Percentiles rank a stretch among this genome's conserved stretches.
phyloP scores from a whole-genome alignment of 2,329 filamentous ascomycete species.

The Alternaria tenuissima region DNA sequence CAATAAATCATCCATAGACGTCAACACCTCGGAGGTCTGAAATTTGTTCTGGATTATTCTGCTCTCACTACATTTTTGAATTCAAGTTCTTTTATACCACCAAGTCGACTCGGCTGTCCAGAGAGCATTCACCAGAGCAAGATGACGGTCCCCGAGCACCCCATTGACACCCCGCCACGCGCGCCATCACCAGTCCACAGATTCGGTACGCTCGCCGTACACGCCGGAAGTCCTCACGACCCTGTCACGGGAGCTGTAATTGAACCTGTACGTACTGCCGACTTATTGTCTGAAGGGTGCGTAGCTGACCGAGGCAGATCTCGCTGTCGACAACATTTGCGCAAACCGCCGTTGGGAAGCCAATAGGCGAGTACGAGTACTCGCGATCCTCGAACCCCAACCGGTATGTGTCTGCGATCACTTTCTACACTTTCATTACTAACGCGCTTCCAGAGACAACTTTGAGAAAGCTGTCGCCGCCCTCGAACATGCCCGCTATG shows the following conservation, averaged over 20 bases:
- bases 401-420: slow-evolving; percentile 54
- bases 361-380: slow-evolving; percentile 91
- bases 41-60: background rate
- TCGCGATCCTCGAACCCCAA: slow-evolving; percentile 94
- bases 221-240: slow-evolving; percentile 91
- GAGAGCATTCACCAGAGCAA: slow-evolving; percentile 8
- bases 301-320: slow-evolving; percentile 62
- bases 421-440: slow-evolving; percentile 6
- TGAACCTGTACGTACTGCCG: slow-evolving; percentile 66
- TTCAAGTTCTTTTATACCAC: background rate
- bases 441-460: slow-evolving; percentile 68
- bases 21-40: slow-evolving; percentile 10
- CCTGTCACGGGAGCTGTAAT: slow-evolving; percentile 94
- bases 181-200: slow-evolving; percentile 76
- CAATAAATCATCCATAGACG: slow-evolving; percentile 23
- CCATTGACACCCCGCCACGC: slow-evolving; percentile 76
- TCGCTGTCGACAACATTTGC: slow-evolving; percentile 96
- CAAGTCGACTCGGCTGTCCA: background rate
- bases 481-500: slow-evolving; percentile 90
- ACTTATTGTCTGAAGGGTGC: background rate
- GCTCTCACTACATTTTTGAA: background rate
- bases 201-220: slow-evolving; percentile 94
- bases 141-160: slow-evolving; percentile 58
- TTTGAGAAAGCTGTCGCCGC: slow-evolving; percentile 92
- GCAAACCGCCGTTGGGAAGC: slow-evolving; percentile 87